Conservation (phyloP, 2,329 filamentous ascomycete species). For the Calonectria crousiana region DNA sequence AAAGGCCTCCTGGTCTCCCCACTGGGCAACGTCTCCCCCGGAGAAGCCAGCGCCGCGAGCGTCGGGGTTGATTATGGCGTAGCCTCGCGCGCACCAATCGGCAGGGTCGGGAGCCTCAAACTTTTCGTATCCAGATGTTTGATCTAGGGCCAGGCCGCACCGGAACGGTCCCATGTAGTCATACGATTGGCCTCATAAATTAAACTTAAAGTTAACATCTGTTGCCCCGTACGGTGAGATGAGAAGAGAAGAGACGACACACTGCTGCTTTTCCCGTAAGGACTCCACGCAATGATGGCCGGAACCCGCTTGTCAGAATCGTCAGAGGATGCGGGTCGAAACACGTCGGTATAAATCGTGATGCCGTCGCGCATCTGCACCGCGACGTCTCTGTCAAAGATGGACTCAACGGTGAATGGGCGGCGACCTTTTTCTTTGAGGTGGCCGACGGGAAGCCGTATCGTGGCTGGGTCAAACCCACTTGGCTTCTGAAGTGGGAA, state of each 20-base stretch:
- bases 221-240: no score
- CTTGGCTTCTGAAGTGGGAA: not conserved
- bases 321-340: not conserved
- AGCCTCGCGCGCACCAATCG: not conserved
- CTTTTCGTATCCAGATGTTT: constrained; percentile 14
- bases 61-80: not conserved
- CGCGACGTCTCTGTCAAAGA: constrained; percentile 1
- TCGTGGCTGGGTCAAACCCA: not conserved
- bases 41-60: constrained; percentile 9
- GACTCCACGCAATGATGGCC: constrained; percentile 5
- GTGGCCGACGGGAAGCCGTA: not conserved
- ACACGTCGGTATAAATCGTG: constrained; percentile 4
- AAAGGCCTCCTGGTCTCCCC: constrained; percentile 1
- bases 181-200: not conserved
- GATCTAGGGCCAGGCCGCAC: not conserved
- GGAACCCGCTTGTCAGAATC: not conserved
- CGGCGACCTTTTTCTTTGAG: not conserved
- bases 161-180: constrained; percentile 7
- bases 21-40: not conserved
- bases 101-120: constrained; percentile 13
- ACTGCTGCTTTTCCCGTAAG: constrained; percentile 1
- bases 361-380: constrained; percentile 4
- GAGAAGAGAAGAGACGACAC: not conserved
- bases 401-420: not conserved
- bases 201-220: no score